phyloP scores from a whole-genome alignment of 805 yeast genomes.

The Hanseniaspora mollemarum region DNA sequence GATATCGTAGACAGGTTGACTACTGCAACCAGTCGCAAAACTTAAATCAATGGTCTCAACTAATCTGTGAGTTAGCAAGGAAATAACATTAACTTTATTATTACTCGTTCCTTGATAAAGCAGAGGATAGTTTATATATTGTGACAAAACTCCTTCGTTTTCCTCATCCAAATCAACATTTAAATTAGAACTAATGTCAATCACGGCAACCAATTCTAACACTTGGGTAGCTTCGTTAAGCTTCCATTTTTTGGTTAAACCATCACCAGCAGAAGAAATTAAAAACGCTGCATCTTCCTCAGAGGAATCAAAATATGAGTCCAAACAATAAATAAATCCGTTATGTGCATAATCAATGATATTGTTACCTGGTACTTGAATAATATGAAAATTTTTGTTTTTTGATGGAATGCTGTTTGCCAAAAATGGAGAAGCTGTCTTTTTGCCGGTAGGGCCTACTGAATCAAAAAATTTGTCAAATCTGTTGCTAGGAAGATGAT shows the following conservation, averaged over 20 bases:
- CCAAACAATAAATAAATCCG: constrained; percentile 72
- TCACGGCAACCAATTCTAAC: constrained; percentile 17
- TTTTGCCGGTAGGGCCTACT: constrained; percentile 61
- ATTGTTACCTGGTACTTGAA: constrained; percentile 59
- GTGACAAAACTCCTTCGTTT: constrained; percentile 60
- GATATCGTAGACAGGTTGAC: neutral
- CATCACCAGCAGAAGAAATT: constrained; percentile 84
- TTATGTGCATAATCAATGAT: constrained; percentile 76
- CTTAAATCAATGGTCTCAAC: constrained; percentile 35
- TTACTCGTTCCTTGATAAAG: constrained; percentile 72
- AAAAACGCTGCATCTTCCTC: constrained; percentile 31
- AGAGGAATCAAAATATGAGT: constrained; percentile 15
- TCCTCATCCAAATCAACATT: constrained; percentile 18
- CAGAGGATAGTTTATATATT: constrained; percentile 52
- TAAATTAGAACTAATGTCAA: constrained; percentile 17
- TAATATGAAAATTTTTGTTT: constrained; percentile 28
- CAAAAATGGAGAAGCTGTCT: neutral
- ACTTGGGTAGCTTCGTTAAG: constrained; percentile 22
- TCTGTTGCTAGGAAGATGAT: constrained; percentile 48
- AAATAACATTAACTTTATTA: constrained; percentile 76
- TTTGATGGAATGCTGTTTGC: neutral
- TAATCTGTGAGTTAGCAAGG: constrained; percentile 67
- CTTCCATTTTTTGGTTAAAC: constrained; percentile 72
- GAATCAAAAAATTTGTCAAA: constrained; percentile 85
- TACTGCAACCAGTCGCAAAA: constrained; percentile 17